Percentiles rank a stretch among this genome's conserved stretches.
These are phyloP conservation scores for Kwoniella dejecticola DNA, from an alignment of 768 basidiomycete genomes.

Conservation along the genomic window DNA sequence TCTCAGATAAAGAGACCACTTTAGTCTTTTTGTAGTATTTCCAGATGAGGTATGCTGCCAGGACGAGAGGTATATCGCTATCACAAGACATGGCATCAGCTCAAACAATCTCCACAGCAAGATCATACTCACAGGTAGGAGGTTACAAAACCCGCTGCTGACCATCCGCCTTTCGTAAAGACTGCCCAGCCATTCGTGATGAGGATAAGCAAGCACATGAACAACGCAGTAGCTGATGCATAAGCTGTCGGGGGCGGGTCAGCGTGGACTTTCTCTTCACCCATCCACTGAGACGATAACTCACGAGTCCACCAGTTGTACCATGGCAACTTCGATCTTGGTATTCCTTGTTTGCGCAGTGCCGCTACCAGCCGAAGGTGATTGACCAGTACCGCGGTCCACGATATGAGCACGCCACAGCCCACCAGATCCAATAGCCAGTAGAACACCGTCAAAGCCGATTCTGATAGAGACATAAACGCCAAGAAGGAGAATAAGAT, in stretches of 20 bases:
- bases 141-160: constrained; percentile 14
- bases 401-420: constrained; percentile 70
- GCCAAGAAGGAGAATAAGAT: constrained; percentile 63
- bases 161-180: constrained; percentile 16
- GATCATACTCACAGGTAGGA: constrained; percentile 11
- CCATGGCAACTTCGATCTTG: constrained; percentile 9
- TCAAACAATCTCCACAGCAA: neutral
- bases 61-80: constrained; percentile 19
- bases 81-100: neutral
- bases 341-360: constrained; percentile 8
- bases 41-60: constrained; percentile 5
- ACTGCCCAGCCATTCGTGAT: constrained; percentile 17
- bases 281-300: constrained; percentile 1
- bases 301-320: constrained; percentile 26
- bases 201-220: constrained; percentile 14
- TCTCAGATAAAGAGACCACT: constrained; percentile 3
- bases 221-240: constrained; percentile 1
- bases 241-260: constrained; percentile 11
- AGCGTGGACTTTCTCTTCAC: too few relatives aligned
- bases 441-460: constrained; percentile 71
- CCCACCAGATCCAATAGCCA: constrained; percentile 64
- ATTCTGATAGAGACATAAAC: constrained; percentile 72
- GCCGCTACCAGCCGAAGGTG: constrained; percentile 14
- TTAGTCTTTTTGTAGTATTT: constrained; percentile 11
- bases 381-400: constrained; percentile 39